A percentile compares a stretch with the other conserved stretches of the same genome.
Evolutionary conservation across 192 early-diverging fungal species (phyloP).

Genomic region (Piromyces finnis): DNA sequence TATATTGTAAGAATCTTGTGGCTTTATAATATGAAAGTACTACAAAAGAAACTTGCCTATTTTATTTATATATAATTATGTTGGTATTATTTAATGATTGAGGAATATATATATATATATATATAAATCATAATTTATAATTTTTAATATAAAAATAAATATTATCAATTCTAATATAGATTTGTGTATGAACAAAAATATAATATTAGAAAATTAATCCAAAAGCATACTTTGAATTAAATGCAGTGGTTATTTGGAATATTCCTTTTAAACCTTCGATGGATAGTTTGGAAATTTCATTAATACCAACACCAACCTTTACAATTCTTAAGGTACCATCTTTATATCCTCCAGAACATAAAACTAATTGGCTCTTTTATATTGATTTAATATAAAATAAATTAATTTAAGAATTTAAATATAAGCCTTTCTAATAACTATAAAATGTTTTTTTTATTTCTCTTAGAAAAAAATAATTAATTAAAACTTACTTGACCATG

Average conservation of each 20-base stretch:
- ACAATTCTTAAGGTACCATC: slow-evolving; percentile 65
- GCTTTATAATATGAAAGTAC: not conserved
- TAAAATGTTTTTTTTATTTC: too few species aligned
- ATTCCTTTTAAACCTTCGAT: slow-evolving; percentile 49
- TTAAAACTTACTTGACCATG: slow-evolving; percentile 21
- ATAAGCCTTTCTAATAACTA: too few species aligned
- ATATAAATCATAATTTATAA: too few species aligned
- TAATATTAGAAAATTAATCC: too few species aligned
- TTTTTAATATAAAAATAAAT: too few species aligned
- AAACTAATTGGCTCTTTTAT: slow-evolving; percentile 54
- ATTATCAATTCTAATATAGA: too few species aligned
- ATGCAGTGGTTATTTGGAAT: slow-evolving; percentile 43
- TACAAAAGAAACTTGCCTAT: not conserved
- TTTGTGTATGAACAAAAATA: too few species aligned
- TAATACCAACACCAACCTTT: slow-evolving; percentile 74
- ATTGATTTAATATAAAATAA: not conserved
- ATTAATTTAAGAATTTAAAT: too few species aligned
- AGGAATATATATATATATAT: too few species aligned
- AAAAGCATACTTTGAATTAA: slow-evolving; percentile 19
- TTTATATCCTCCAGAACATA: slow-evolving; percentile 62
- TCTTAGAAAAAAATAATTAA: not conserved
- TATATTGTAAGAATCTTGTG: not conserved
- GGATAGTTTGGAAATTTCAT: slow-evolving; percentile 30
- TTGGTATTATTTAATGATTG: too few species aligned
- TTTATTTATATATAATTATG: too few species aligned